phyloP scores from a whole-genome alignment of 2,329 filamentous ascomycete species.

The Sclerotinia borealis region DNA sequence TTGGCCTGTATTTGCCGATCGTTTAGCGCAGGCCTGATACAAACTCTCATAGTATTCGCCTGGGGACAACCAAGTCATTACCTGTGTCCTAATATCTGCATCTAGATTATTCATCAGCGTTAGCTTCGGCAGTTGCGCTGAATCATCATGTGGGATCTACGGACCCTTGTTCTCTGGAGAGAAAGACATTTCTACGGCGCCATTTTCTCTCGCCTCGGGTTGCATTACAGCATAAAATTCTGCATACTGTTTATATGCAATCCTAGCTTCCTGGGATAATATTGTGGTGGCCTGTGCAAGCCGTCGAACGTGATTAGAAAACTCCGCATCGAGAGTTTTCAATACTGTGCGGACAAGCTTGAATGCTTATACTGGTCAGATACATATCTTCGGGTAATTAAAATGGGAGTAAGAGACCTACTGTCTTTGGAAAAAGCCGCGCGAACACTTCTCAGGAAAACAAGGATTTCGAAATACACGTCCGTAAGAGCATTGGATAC shows the following conservation, averaged over 20 bases:
- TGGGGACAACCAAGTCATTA: conserved; percentile 10
- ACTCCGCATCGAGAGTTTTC: conserved; percentile 1
- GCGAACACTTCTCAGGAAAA: background rate
- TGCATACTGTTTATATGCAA: background rate
- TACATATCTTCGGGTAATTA: background rate
- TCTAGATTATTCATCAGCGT: background rate
- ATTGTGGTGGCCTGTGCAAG: background rate
- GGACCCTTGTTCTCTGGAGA: background rate
- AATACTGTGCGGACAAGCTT: conserved; percentile 6
- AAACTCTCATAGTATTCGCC: conserved; percentile 6
- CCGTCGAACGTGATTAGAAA: conserved; percentile 3
- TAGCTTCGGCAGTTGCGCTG: background rate
- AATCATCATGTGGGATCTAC: background rate
- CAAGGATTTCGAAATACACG: conserved; percentile 6
- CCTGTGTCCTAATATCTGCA: background rate
- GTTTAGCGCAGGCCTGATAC: conserved; percentile 5
- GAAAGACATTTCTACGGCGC: background rate
- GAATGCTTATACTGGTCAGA: background rate
- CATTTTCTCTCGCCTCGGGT: background rate
- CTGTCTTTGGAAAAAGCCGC: background rate
- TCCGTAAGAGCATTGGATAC: conserved; percentile 5
- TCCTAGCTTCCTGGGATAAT: conserved; percentile 2
- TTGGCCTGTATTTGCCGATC: conserved; percentile 7
- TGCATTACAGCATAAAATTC: background rate
- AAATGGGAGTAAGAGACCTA: background rate